A percentile compares a stretch with the other conserved stretches of the same genome.
phyloP scores from a whole-genome alignment of 2,329 filamentous ascomycete genomes.

The Verticillium albo-atrum region DNA sequence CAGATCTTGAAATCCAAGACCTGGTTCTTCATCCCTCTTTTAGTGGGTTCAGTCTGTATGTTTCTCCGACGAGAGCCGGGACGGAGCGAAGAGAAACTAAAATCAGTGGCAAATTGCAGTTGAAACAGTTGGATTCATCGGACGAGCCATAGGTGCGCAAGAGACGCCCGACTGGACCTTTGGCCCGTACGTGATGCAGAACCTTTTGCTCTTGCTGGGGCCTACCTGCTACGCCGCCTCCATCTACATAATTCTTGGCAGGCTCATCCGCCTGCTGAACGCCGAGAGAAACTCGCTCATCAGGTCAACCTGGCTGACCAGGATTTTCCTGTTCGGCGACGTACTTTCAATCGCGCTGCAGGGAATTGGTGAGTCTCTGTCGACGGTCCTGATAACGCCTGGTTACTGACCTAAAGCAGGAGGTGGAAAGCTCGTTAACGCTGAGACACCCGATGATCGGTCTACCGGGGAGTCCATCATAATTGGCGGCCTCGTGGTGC shows the following conservation, averaged over 20 bases:
- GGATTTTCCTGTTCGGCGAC: slow-evolving; percentile 51
- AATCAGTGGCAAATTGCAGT: too few relatives aligned
- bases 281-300: slow-evolving; percentile 19
- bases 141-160: slow-evolving; percentile 13
- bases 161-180: slow-evolving; percentile 30
- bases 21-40: too few relatives aligned
- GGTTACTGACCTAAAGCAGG: slow-evolving; percentile 16
- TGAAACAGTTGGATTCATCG: too few relatives aligned
- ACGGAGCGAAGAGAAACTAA: too few relatives aligned
- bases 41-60: too few relatives aligned
- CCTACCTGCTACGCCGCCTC: slow-evolving; percentile 44
- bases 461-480: slow-evolving; percentile 41
- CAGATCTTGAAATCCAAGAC: too few relatives aligned
- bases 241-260: slow-evolving; percentile 45
- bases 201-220: slow-evolving; percentile 37
- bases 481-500: slow-evolving; percentile 46
- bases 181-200: slow-evolving; percentile 35
- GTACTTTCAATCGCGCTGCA: slow-evolving; percentile 48
- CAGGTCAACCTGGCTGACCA: slow-evolving; percentile 39
- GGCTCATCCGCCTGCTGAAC: too few relatives aligned
- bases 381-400: slow-evolving; percentile 13
- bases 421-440: slow-evolving; percentile 10
- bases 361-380: slow-evolving; percentile 25
- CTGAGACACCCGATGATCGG: not conserved
- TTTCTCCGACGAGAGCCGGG: too few relatives aligned